A percentile compares a stretch with the other conserved stretches of the same genome.
Conservation (phyloP, 2,329 filamentous ascomycete genomes). For the Ophiostoma novo-ulmi region DNA sequence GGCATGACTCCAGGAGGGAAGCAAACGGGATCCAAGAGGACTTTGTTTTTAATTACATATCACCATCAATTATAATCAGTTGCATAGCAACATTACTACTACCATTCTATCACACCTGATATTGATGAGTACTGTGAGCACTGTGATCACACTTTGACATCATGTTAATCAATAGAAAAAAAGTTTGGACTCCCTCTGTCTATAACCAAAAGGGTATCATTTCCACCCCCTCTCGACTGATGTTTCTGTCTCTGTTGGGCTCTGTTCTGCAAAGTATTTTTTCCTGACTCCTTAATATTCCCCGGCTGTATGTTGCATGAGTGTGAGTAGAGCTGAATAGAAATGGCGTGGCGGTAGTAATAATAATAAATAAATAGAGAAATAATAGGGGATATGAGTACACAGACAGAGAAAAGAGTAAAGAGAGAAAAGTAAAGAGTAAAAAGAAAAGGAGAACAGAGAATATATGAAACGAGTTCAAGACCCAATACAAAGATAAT, state of each 20-base stretch:
- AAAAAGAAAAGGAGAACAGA: not conserved
- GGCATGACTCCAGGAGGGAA: conserved; percentile 24
- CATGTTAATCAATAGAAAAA: no score
- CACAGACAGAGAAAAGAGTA: not conserved
- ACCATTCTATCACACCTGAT: not conserved
- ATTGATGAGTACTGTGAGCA: not conserved
- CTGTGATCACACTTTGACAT: not conserved
- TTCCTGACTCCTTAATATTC: no score
- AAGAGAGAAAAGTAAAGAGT: not conserved
- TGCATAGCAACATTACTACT: not conserved
- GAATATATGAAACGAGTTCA: no score
- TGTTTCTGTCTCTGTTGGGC: not conserved
- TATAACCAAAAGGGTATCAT: conserved; percentile 28
- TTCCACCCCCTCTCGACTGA: conserved; percentile 16
- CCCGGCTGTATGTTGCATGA: not conserved
- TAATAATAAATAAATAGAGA: not conserved
- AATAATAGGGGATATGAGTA: conserved; percentile 6
- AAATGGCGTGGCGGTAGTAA: not conserved
- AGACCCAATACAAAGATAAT: no score
- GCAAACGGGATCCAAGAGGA: conserved; percentile 18
- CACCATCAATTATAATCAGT: not conserved
- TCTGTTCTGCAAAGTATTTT: not conserved
- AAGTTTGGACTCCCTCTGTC: conserved; percentile 5
- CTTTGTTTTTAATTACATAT: not conserved
- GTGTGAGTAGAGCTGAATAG: not conserved